Evolutionary conservation across 768 basidiomycete species (phyloP).

Genomic region (Imleria badia): DNA sequence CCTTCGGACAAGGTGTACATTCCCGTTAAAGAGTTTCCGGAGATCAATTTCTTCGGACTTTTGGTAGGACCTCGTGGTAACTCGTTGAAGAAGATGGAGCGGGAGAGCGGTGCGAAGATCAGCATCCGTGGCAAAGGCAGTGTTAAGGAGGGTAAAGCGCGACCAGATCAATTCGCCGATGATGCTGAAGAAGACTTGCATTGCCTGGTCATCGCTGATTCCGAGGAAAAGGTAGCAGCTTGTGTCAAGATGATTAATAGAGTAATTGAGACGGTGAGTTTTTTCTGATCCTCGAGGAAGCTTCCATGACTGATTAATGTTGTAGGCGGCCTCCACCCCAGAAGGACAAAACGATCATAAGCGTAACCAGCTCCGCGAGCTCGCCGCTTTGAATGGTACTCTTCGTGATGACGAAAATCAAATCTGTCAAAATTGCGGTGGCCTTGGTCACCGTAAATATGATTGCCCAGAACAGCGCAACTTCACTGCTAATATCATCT

Average conservation of each 20-base stretch:
- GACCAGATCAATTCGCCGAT: constrained; percentile 91
- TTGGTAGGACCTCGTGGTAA: constrained; percentile 98
- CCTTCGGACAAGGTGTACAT: constrained; percentile 99
- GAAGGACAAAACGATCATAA: constrained; percentile 99
- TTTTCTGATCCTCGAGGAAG: not conserved
- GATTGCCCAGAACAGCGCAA: constrained; percentile 98
- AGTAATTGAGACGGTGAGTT: constrained; percentile 93
- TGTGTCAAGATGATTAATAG: constrained; percentile 96
- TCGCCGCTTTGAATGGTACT: constrained; percentile 97
- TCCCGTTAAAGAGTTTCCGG: constrained; percentile 98
- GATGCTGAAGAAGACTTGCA: constrained; percentile 99
- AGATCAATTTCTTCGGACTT: constrained; percentile 99
- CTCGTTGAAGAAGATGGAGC: constrained; percentile 99
- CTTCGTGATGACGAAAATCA: constrained; percentile 99
- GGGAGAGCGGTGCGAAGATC: constrained; percentile 97
- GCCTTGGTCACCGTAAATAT: constrained; percentile 95
- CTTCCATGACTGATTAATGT: not conserved
- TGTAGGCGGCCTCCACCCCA: constrained; percentile 94
- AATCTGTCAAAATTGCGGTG: constrained; percentile 96
- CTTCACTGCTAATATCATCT: constrained; percentile 99
- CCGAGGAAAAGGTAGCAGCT: constrained; percentile 84
- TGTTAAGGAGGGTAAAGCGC: constrained; percentile 97
- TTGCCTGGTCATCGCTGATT: constrained; percentile 92
- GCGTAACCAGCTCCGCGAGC: constrained; percentile 95
- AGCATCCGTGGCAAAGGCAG: constrained; percentile 97